phyloP scores from a whole-genome alignment of 257 asterid species.

The Ehretia macrophylla region DNA sequence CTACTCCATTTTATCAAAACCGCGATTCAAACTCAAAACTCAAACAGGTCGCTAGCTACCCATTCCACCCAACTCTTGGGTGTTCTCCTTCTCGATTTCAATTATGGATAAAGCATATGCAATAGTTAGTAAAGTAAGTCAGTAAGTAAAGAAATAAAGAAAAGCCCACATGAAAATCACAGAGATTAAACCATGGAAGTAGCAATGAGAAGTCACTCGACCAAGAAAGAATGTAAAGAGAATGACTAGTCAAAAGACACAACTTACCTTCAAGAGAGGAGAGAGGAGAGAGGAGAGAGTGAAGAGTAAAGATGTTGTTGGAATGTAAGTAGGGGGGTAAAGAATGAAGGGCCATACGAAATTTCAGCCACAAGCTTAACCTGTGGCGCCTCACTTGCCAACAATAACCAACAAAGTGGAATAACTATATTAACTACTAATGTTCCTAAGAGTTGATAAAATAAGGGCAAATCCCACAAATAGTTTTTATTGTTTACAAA shows the following conservation, averaged over 20 bases:
- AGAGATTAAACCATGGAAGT: background rate
- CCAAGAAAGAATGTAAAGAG: background rate
- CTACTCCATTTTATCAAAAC: no score
- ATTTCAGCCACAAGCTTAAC: conserved; percentile 42
- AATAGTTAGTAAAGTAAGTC: background rate
- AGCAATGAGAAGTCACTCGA: background rate
- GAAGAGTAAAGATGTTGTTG: conserved; percentile 4
- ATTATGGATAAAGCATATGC: background rate
- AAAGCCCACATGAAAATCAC: background rate
- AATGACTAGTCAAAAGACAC: conserved; percentile 5
- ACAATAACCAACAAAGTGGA: conserved; percentile 27
- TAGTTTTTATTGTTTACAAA: no score
- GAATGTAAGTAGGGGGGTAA: conserved; percentile 1
- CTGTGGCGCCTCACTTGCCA: conserved; percentile 65
- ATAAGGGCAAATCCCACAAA: no score
- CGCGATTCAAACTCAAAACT: no score
- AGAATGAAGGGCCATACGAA: conserved; percentile 17
- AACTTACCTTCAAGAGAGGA: conserved; percentile 20
- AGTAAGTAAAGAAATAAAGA: background rate
- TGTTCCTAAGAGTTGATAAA: no score
- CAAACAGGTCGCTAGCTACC: no score
- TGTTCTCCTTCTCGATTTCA: background rate
- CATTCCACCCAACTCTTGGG: no score
- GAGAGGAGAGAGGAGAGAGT: conserved; percentile 5
- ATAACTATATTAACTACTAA: conserved; percentile 4